Base-by-base conservation (phyloP, 2,329 filamentous ascomycete genomes). In the Penicillium sp. region DNA sequence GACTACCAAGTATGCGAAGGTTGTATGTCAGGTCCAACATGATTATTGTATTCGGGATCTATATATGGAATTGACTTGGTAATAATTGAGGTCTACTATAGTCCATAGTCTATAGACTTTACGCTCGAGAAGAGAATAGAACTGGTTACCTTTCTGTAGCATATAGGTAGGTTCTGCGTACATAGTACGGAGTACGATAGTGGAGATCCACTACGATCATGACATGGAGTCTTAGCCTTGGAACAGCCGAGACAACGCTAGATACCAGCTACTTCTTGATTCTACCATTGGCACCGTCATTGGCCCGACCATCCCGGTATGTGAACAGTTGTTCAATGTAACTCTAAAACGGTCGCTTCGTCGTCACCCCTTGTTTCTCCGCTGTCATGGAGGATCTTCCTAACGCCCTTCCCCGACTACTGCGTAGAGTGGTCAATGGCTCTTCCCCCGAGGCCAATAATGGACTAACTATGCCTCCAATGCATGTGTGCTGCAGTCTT, bases 281-380 rank as follows among this genome's bases (percentile, higher is more conserved):
- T 19, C 35, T 2, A 46, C 14, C 35, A 46, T 46, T 31, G 13
- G 16, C 5, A 28, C 12, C 10, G 27, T 34, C 30, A 40, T 46
- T 46, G 43, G 43, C 3, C 25, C 16, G 34, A 34, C n/a, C 11
- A 16, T 13, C 33, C 40, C 39, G 46, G 46, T 48, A 48, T 48
- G 42, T 37, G 27, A 33, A 45, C 33, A 22, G n/a, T n/a, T n/a
- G 13, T 59, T 52, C 27, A 36, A 60, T 60, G 58, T 60, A 59
- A 61, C 58, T 60, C 46, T 55, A 52, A 61, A 51, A 61, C 57
- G 44, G 35, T 38, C 18, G 16, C 29, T 33, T 25, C 33, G 22
- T 30, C 35, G 43, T 49, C 37, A 52, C 35, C 58, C 57, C 57
- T 59, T 59, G 58, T 43, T 49, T 47, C n/a, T 46, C 19, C 9